Conservation (phyloP, 257 asterid genomes). For the Voacanga thouarsii region DNA sequence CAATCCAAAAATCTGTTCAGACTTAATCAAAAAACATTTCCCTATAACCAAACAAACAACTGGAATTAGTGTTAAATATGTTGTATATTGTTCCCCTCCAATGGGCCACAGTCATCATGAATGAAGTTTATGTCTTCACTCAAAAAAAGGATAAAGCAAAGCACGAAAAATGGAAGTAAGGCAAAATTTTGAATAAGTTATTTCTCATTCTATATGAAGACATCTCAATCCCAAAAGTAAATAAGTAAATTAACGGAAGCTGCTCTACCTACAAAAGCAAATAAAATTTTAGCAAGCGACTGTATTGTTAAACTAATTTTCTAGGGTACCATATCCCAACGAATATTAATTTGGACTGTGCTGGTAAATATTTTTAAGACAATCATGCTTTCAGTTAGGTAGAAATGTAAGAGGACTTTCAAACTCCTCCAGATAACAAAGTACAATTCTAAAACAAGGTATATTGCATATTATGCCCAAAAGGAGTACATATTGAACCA, state of each 20-base stretch:
- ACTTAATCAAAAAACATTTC: too few relatives aligned
- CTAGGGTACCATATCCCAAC: neutral
- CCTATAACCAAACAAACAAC: too few relatives aligned
- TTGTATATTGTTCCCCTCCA: too few relatives aligned
- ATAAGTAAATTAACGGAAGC: neutral
- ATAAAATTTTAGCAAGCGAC: neutral
- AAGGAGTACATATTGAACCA: conserved; percentile 1
- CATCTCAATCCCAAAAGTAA: neutral
- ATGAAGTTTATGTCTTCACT: too few relatives aligned
- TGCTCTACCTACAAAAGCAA: neutral
- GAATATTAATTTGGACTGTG: neutral
- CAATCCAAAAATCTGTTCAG: too few relatives aligned
- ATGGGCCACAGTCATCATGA: too few relatives aligned
- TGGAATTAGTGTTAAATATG: too few relatives aligned
- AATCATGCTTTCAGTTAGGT: too few relatives aligned
- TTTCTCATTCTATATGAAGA: neutral
- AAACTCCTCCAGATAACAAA: neutral
- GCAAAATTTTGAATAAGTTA: too few relatives aligned
- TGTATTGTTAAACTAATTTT: neutral
- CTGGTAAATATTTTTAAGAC: neutral
- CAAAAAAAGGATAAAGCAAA: too few relatives aligned
- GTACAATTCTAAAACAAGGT: neutral
- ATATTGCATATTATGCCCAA: neutral
- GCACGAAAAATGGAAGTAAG: too few relatives aligned
- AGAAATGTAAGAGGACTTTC: too few relatives aligned